These are phyloP conservation scores for Didymella arachidicola DNA, from an alignment of 2,329 filamentous ascomycete species.

Conservation along the genomic window DNA sequence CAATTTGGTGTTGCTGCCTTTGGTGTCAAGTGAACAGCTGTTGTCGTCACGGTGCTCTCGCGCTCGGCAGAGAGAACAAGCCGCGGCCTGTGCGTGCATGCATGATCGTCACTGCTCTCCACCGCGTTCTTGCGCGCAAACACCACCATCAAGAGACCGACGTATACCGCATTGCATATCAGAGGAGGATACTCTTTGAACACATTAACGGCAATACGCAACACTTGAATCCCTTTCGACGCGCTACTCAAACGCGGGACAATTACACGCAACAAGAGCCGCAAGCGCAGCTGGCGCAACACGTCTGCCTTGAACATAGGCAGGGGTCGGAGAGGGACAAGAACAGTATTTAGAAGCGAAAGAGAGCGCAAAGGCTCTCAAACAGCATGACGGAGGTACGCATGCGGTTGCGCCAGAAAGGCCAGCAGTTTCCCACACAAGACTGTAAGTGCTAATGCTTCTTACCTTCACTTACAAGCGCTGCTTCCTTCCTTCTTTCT, in stretches of 20 bases:
- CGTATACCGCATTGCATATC: not conserved
- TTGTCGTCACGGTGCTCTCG: conserved; percentile 16
- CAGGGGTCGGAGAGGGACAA: not conserved
- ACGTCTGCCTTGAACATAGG: not conserved
- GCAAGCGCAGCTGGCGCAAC: conserved; percentile 5
- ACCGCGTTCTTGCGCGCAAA: conserved; percentile 4
- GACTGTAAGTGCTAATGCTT: conserved; percentile 47
- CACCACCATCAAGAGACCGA: conserved; percentile 4
- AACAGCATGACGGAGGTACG: conserved; percentile 57
- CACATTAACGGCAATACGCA: not conserved
- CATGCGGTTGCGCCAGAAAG: conserved; percentile 57
- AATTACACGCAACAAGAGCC: not conserved
- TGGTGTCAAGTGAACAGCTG: conserved; percentile 14
- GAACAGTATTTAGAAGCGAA: not conserved
- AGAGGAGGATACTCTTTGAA: not conserved
- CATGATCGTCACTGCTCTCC: conserved; percentile 22
- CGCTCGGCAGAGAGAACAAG: conserved; percentile 19
- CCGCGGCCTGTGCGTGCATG: conserved; percentile 23
- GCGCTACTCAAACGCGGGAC: not conserved
- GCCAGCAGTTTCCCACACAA: conserved; percentile 55
- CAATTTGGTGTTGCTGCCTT: not conserved
- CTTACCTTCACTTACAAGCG: not conserved
- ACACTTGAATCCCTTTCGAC: not conserved
- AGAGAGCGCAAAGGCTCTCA: not conserved
- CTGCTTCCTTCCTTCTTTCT: not conserved